A percentile compares a stretch with the other conserved stretches of the same genome.
Evolutionary conservation across 2,329 filamentous ascomycete species (phyloP).

Genomic region (Sporothrix pallida): DNA sequence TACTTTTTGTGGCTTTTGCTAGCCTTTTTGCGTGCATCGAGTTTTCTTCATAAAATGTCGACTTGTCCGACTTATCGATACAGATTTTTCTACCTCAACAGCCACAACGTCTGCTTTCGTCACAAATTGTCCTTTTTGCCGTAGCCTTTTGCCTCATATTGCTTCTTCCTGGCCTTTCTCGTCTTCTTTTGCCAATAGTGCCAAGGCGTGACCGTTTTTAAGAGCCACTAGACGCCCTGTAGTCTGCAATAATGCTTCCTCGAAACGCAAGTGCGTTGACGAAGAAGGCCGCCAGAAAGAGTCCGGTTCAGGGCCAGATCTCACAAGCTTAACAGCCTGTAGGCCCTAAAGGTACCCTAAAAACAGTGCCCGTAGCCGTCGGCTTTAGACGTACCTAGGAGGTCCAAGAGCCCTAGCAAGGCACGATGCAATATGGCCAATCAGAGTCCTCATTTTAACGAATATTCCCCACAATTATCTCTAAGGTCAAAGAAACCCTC

Average conservation of each 20-base stretch:
- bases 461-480: not conserved
- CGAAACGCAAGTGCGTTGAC: not conserved
- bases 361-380: not conserved
- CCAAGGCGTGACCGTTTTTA: not conserved
- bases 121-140: not conserved
- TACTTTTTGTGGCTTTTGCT: not conserved
- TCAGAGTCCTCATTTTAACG: not conserved
- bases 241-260: slow-evolving; percentile 22
- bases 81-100: not conserved
- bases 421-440: not conserved
- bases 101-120: not conserved
- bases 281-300: slow-evolving; percentile 2
- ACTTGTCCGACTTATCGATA: not conserved
- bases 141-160: not conserved
- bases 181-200: slow-evolving; percentile 10
- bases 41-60: not conserved
- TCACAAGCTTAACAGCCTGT: not conserved
- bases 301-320: not conserved
- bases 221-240: not conserved
- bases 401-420: not conserved
- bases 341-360: not conserved
- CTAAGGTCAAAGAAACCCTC: not conserved
- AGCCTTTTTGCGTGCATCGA: not conserved
- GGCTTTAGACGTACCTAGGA: not conserved
- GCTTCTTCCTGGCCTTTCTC: not conserved